Percentiles rank a stretch among this genome's conserved stretches.
Conservation (phyloP, 2,329 filamentous ascomycete genomes). For the Cercospora sp. region DNA sequence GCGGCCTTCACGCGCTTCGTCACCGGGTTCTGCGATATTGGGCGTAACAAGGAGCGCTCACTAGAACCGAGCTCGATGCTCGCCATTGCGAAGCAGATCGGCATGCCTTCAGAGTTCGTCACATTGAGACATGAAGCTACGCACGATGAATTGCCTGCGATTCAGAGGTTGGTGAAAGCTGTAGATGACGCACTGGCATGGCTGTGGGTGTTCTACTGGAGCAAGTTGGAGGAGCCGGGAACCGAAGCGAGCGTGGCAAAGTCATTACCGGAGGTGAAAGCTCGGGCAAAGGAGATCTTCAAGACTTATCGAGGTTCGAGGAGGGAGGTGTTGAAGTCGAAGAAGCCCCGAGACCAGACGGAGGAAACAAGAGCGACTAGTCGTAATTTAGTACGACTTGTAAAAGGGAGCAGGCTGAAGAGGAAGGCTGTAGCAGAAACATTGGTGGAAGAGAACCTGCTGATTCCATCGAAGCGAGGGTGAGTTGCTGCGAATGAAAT, state of each 20-base stretch:
- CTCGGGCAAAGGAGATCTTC: constrained; percentile 30
- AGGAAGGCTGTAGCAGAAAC: constrained; percentile 30
- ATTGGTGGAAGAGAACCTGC: constrained; percentile 40
- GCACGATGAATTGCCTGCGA: constrained; percentile 79
- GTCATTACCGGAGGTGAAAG: constrained; percentile 40
- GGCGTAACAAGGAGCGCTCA: constrained; percentile 62
- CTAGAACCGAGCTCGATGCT: constrained; percentile 69
- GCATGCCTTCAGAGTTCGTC: constrained; percentile 75
- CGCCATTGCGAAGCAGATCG: constrained; percentile 66
- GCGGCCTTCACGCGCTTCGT: constrained; percentile 71
- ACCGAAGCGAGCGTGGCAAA: constrained; percentile 32
- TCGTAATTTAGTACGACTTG: constrained; percentile 20
- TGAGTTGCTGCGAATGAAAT: constrained; percentile 20
- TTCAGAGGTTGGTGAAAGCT: constrained; percentile 70
- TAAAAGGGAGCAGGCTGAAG: constrained; percentile 16
- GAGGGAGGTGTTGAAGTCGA: constrained; percentile 38
- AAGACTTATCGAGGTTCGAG: constrained; percentile 31
- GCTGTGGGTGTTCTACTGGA: constrained; percentile 92
- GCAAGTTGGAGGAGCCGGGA: constrained; percentile 45
- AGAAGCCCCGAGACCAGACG: constrained; percentile 29
- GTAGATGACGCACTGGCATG: constrained; percentile 71
- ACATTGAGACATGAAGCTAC: constrained; percentile 88
- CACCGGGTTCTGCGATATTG: constrained; percentile 74
- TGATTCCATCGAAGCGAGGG: constrained; percentile 42
- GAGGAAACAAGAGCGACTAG: constrained; percentile 17